A percentile compares a stretch with the other conserved stretches of the same genome.
phyloP scores from a whole-genome alignment of 2,329 filamentous ascomycete species.

The Cladosporium sp. region DNA sequence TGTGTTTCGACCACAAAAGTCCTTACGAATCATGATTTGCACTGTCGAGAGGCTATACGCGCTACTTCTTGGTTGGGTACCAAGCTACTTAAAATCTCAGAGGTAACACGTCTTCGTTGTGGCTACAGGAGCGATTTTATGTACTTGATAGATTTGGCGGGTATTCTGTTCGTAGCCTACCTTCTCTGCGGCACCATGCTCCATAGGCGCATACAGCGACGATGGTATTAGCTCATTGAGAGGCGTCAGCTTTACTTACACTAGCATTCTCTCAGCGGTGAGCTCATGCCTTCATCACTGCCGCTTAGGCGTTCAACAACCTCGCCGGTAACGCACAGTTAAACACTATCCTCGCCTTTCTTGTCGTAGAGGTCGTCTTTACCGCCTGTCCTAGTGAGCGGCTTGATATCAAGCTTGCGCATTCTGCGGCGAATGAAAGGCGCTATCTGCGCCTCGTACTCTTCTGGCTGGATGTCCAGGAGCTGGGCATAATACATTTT shows the following conservation, averaged over 20 bases:
- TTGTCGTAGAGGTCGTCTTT: no score
- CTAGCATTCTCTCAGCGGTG: not conserved
- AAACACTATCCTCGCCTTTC: no score
- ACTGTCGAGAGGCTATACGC: not conserved
- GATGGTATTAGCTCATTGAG: not conserved
- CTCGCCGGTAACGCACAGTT: no score
- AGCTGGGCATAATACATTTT: no score
- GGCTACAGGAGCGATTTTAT: not conserved
- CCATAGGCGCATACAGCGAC: not conserved
- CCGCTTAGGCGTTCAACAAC: no score
- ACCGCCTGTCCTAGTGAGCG: no score
- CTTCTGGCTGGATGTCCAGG: no score
- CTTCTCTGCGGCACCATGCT: not conserved
- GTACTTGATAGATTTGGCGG: not conserved
- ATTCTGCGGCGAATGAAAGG: no score
- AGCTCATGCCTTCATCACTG: no score
- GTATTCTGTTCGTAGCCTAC: not conserved
- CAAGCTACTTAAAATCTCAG: not conserved
- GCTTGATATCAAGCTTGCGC: no score
- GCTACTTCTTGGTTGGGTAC: not conserved
- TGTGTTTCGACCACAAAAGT: not conserved
- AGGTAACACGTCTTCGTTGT: not conserved
- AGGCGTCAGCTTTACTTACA: not conserved
- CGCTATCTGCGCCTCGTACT: no score
- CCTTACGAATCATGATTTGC: not conserved